These are phyloP conservation scores for Brassica carinata DNA, from an alignment of 345 rosid species.

Conservation along the genomic window DNA sequence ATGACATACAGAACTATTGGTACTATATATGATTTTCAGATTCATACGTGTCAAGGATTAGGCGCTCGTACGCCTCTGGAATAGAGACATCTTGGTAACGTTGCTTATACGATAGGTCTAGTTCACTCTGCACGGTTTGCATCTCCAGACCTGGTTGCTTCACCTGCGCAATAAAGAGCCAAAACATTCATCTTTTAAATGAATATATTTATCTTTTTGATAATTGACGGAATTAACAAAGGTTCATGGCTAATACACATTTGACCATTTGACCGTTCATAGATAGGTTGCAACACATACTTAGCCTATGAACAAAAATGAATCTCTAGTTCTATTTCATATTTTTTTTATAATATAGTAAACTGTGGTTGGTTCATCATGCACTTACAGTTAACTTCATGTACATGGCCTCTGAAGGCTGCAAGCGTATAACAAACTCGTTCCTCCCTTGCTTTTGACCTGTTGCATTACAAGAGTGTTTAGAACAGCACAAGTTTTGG, in stretches of 20 bases:
- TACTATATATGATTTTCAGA: not conserved
- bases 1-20: not conserved
- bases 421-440: conserved; percentile 95
- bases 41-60: conserved; percentile 92
- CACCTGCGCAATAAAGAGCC: conserved; percentile 56
- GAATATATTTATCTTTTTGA: not conserved
- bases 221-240: too few relatives aligned
- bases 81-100: conserved; percentile 82
- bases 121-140: conserved; percentile 93
- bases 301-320: too few relatives aligned
- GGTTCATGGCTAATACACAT: too few relatives aligned
- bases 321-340: too few relatives aligned
- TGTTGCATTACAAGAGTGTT: conserved; percentile 30
- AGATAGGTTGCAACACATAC: not conserved
- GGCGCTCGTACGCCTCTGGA: conserved; percentile 98
- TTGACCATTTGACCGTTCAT: not conserved
- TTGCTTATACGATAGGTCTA: conserved; percentile 89
- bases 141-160: conserved; percentile 97
- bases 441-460: conserved; percentile 97
- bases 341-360: not conserved
- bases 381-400: conserved; percentile 90
- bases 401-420: conserved; percentile 96
- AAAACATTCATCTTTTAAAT: not conserved
- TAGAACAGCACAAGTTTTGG: not conserved
- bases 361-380: not conserved